Evolutionary conservation across 805 yeast species (phyloP), one percentile per base, ranked within the genome.

Genomic region (Barnettozyma siamensis): DNA sequence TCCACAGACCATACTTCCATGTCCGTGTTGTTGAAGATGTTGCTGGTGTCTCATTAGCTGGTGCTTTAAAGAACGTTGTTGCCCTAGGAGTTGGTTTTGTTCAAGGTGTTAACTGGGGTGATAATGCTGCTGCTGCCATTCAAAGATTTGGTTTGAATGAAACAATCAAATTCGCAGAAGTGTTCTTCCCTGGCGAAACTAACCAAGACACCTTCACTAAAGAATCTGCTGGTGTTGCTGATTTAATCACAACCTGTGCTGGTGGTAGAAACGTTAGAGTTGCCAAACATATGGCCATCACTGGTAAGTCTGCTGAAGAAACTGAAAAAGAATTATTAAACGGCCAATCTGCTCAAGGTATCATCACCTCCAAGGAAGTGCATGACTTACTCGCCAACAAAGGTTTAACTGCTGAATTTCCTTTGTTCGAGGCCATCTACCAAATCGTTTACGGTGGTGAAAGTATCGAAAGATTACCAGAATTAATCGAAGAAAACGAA

Each of bases 51-150:
- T 87, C 96, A 2, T 77, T 93, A 46, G 95, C 96, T 33, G 99
- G 99, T 61, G 99, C 99, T 10, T 76, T 93, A 65, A 93, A 93
- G 71, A 93, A 93, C 67, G 86, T 93, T 40, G 91, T 91, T 48
- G 99, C 99, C 29, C 71, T 88, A 59, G 94, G 96, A 49, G 96
- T 94, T 47, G 99, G 99, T 42, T 86, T 93, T 60, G 98, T 91
- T 48, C 95, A 88, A 66, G 99, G 99, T 55, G 75, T 86, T 49
- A 96, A 95, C 49, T 93, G 99, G 99, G 99, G 99, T 64, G 96
- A 88, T 66, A 93, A 93, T 63, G 98, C 99, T 50, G 88, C 91
- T 66, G 83, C 98, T 42, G 99, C 98, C 33, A 81, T 93, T 56
- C 94, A 91, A 89, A 78, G 99, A 69, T 83, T 91, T 52, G 99